A percentile compares a stretch with the other conserved stretches of the same genome.
phyloP scores from a whole-genome alignment of 148 eudicot species.

The Rhododendron kiyosumense region DNA sequence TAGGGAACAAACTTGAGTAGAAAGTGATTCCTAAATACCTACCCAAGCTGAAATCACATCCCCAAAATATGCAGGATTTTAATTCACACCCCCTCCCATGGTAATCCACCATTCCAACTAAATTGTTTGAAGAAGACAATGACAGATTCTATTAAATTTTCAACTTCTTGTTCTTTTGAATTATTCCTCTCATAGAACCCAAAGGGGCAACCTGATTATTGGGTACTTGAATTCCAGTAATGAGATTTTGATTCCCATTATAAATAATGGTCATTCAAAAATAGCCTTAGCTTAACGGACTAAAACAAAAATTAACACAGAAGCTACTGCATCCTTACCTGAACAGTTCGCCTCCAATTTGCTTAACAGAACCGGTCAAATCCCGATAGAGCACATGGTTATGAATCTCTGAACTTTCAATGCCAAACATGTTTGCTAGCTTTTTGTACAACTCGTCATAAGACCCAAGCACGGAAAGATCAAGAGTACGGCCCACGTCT shows the following conservation, averaged over 20 bases:
- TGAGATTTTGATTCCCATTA: background rate
- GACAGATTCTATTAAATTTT: background rate
- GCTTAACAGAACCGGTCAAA: slow-evolving; percentile 41
- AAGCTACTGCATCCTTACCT: slow-evolving; percentile 30
- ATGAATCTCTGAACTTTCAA: slow-evolving; percentile 50
- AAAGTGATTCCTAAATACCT: background rate
- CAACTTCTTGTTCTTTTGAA: background rate
- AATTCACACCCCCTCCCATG: background rate
- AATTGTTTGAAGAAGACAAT: background rate
- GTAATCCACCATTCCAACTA: background rate
- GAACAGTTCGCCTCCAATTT: slow-evolving; percentile 68
- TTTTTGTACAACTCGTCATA: background rate
- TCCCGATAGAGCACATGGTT: slow-evolving; percentile 59
- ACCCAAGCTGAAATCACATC: background rate
- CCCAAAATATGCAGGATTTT: background rate
- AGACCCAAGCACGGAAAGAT: background rate
- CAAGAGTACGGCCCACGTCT: slow-evolving; percentile 32
- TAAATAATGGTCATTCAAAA: background rate
- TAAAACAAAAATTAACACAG: background rate
- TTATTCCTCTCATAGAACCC: background rate
- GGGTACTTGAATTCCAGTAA: background rate
- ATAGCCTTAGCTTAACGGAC: background rate
- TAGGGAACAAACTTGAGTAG: background rate
- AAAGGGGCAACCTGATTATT: background rate
- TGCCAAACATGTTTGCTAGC: slow-evolving; percentile 30